A percentile compares a stretch with the other conserved stretches of the same genome.
These are phyloP conservation scores for Spathaspora sp. DNA, from an alignment of 805 yeast genomes.

Conservation along the genomic window DNA sequence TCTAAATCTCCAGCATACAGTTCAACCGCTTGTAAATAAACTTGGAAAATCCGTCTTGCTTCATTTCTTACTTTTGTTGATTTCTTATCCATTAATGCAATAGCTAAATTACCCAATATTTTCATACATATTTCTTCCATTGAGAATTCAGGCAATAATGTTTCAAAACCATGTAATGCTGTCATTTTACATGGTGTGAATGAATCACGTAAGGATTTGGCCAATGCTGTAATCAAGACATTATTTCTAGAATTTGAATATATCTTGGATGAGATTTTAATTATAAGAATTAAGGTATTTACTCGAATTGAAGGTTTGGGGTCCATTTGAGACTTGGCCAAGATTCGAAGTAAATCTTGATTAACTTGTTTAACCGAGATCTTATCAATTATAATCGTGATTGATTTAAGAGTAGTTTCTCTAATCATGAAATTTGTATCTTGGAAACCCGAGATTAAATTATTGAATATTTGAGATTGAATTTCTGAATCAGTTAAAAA, in stretches of 20 bases:
- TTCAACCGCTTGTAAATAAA: conserved; percentile 44
- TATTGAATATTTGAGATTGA: conserved; percentile 64
- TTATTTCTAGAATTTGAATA: conserved; percentile 56
- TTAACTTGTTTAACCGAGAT: conserved; percentile 78
- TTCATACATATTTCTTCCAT: conserved; percentile 76
- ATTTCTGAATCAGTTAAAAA: conserved; percentile 57
- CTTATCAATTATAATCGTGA: conserved; percentile 57
- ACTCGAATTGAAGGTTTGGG: conserved; percentile 73
- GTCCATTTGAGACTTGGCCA: conserved; percentile 82
- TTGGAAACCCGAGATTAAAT: conserved; percentile 73
- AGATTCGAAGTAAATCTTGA: conserved; percentile 73
- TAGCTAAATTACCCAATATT: conserved; percentile 79
- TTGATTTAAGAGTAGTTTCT: conserved; percentile 71
- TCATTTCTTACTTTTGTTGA: conserved; percentile 66
- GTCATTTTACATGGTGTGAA: conserved; percentile 70
- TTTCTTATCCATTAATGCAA: conserved; percentile 69
- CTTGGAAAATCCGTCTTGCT: conserved; percentile 65
- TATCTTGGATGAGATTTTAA: conserved; percentile 59
- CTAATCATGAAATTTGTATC: conserved; percentile 82
- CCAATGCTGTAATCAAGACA: conserved; percentile 83
- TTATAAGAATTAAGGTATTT: conserved; percentile 67
- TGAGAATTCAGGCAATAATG: conserved; percentile 60
- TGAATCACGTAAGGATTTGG: conserved; percentile 78
- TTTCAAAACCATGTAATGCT: conserved; percentile 70
- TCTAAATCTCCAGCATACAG: conserved; percentile 33